A percentile compares a stretch with the other conserved stretches of the same genome.
phyloP scores from a whole-genome alignment of 2,329 filamentous ascomycete species.

The Sordariomycetes sp. region DNA sequence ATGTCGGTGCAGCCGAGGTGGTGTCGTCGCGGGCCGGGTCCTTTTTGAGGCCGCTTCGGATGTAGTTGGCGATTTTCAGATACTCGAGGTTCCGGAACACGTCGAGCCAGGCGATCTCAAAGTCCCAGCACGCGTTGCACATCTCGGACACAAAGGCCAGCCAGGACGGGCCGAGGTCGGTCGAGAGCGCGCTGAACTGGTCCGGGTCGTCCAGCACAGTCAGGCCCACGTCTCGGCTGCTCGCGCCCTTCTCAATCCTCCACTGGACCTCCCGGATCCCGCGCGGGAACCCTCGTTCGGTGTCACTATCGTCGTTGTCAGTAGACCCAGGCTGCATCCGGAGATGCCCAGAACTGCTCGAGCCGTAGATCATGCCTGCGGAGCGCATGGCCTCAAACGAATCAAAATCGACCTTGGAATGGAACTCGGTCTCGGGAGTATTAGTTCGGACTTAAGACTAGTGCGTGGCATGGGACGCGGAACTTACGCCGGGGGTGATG shows the following conservation, averaged over 20 bases:
- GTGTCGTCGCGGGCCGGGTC: background rate
- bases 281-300: background rate
- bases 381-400: slow-evolving; percentile 81
- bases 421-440: slow-evolving; percentile 36
- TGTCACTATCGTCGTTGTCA: background rate
- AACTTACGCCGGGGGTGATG: slow-evolving; percentile 47
- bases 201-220: slow-evolving; percentile 1
- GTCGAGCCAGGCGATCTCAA: slow-evolving; percentile 39
- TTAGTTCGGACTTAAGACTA: slow-evolving; percentile 6
- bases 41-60: background rate
- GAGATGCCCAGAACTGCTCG: slow-evolving; percentile 27
- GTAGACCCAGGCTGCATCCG: background rate
- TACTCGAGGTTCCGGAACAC: slow-evolving; percentile 32
- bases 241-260: background rate
- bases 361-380: slow-evolving; percentile 69
- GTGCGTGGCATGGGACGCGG: background rate
- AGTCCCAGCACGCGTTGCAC: slow-evolving; percentile 39
- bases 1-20: background rate
- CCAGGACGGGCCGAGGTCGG: slow-evolving; percentile 19
- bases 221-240: slow-evolving; percentile 3
- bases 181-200: background rate
- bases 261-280: background rate
- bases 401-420: slow-evolving; percentile 64
- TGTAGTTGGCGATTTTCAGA: background rate
- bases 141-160: slow-evolving; percentile 32